A percentile compares a stretch with the other conserved stretches of the same genome.
These are phyloP conservation scores for Sarocladium strictum DNA, from an alignment of 2,329 filamentous ascomycete genomes.

Conservation along the genomic window DNA sequence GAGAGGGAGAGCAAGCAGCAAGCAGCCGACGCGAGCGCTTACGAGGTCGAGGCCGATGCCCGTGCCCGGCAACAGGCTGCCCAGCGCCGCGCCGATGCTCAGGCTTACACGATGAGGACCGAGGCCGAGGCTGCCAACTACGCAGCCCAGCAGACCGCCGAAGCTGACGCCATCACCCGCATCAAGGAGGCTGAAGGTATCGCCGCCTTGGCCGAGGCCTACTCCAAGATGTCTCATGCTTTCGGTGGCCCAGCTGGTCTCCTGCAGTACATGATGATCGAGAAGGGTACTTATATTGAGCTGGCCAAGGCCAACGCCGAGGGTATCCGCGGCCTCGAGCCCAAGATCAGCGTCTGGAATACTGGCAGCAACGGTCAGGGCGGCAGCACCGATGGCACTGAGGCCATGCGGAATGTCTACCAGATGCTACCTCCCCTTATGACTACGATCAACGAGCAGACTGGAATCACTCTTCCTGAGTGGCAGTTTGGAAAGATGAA, in stretches of 20 bases:
- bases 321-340: slow-evolving; percentile 70
- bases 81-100: slow-evolving; percentile 48
- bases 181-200: slow-evolving; percentile 75
- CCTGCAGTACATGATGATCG: slow-evolving; percentile 82
- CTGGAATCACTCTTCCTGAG: slow-evolving; percentile 70
- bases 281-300: slow-evolving; percentile 71
- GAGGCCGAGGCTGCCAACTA: slow-evolving; percentile 36
- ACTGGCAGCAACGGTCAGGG: slow-evolving; percentile 53
- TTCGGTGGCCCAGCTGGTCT: slow-evolving; percentile 74
- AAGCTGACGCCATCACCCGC: slow-evolving; percentile 53
- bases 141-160: slow-evolving; percentile 42
- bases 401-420: slow-evolving; percentile 68
- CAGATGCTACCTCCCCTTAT: slow-evolving; percentile 79
- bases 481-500: slow-evolving; percentile 60
- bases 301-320: slow-evolving; percentile 72
- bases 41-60: slow-evolving; percentile 59
- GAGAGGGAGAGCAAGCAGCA: slow-evolving; percentile 62
- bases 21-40: slow-evolving; percentile 58
- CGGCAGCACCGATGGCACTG: slow-evolving; percentile 46
- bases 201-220: slow-evolving; percentile 73
- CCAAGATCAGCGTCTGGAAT: slow-evolving; percentile 90
- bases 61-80: slow-evolving; percentile 46
- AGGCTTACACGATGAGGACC: slow-evolving; percentile 38
- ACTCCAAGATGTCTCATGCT: slow-evolving; percentile 62
- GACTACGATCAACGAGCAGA: slow-evolving; percentile 83